Evolutionary conservation across 768 basidiomycete species (phyloP), one percentile per base, ranked within the genome.

Genomic region (Tubosaeta sp.): DNA sequence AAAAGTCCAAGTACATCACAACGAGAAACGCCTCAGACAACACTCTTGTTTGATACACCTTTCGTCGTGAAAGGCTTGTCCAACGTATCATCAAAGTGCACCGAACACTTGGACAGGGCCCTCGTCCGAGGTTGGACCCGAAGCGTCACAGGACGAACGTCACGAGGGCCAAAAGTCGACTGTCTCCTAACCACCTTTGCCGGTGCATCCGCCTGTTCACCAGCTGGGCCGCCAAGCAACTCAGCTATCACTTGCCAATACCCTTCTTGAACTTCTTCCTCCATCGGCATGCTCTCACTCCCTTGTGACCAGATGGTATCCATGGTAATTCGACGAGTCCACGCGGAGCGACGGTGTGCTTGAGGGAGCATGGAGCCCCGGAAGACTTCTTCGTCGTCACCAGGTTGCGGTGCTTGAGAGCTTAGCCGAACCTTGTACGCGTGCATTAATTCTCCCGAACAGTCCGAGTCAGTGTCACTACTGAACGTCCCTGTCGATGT

Each of bases 201-300:
- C 9, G 35, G 35, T n/a, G 25, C 27, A 29, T 32, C 41, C 11
- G 16, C 45, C 12, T 47, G 47, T 22, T 54, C 43, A 8, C 14
- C 21, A 22, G 4, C 14, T 4, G n/a, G 49, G 6, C 22, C 32
- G 8, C 25, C 41, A 3, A 49, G 22, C 8, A 53, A 14, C 14
- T 49, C 31, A 19, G 39, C 38, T 19, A 46, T 14, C 27, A 48
- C 19, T 2, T 43, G 43, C 27, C 24, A 34, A 39, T 44, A 46
- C 25, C 44, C 44, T n/a, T 48, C 47, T n/a, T 45, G 41, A 10
- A 13, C 24, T 46, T 52, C 54, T 8, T 18, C 16, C 18, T 65
- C 48, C 6, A 21, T 59, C 6, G 21, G 59, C 73, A 72, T 47
- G 72, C 65, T 31, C 62, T 85, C 51, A 67, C 67, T 22, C 71